Percentiles rank a stretch among this genome's conserved stretches.
Evolutionary conservation across 1,284 basidiomycete genomes (phyloP).

Genomic region (Vanrija sp.): DNA sequence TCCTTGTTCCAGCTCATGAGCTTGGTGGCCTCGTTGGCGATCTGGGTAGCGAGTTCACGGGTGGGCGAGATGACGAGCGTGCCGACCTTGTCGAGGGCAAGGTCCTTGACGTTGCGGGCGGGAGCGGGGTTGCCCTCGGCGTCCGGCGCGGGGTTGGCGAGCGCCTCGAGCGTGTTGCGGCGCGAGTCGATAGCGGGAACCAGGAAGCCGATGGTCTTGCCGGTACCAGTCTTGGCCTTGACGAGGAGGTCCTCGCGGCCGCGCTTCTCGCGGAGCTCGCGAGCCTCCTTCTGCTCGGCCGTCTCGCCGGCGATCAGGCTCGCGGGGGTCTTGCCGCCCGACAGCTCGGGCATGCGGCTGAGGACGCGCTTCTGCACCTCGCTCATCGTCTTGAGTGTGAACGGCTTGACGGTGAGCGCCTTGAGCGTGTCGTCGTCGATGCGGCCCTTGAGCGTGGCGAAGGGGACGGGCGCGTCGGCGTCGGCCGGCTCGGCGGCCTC

Average conservation of each 20-base stretch:
- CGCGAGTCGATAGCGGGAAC: conserved; percentile 81
- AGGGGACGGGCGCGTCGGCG: conserved; percentile 35
- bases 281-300: conserved; percentile 8
- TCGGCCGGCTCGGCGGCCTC: background rate
- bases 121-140: conserved; percentile 11
- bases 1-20: conserved; percentile 63
- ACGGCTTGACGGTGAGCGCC: conserved; percentile 65
- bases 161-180: conserved; percentile 43
- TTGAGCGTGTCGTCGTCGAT: conserved; percentile 56
- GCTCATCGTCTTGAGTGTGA: conserved; percentile 72
- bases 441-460: conserved; percentile 51
- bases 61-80: conserved; percentile 88
- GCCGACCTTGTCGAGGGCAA: conserved; percentile 59
- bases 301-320: conserved; percentile 6
- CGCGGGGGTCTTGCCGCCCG: conserved; percentile 25
- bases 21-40: conserved; percentile 76
- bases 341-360: conserved; percentile 53
- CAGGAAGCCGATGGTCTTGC: conserved; percentile 85
- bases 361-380: conserved; percentile 80
- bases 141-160: conserved; percentile 20
- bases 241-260: conserved; percentile 40
- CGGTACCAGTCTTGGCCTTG: conserved; percentile 83
- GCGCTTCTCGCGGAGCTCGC: conserved; percentile 17
- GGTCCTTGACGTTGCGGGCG: conserved; percentile 38
- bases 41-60: conserved; percentile 89